A percentile compares a stretch with the other conserved stretches of the same genome.
Conservation (phyloP, 352 stramenopile species). For the Pythium pectinolyticum region DNA sequence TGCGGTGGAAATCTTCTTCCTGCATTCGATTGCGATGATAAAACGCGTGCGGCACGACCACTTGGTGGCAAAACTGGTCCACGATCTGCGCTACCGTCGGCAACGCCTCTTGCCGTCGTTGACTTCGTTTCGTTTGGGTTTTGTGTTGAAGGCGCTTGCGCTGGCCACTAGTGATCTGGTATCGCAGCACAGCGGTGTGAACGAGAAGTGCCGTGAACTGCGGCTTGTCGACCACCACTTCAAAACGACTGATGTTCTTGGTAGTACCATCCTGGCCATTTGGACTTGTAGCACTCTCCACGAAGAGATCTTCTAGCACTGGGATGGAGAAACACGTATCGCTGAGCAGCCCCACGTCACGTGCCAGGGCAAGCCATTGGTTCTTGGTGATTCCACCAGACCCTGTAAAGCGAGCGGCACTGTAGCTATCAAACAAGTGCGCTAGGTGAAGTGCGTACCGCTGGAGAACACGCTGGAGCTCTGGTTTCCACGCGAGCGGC, state of each 20-base stretch:
- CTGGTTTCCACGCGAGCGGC: constrained; percentile 6
- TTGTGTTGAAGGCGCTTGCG: neutral
- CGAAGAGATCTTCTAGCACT: constrained; percentile 6
- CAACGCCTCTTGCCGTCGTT: neutral
- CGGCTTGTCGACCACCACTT: neutral
- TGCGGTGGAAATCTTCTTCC: constrained; percentile 41
- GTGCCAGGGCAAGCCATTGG: constrained; percentile 38
- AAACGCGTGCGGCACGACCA: constrained; percentile 33
- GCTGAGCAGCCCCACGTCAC: constrained; percentile 27
- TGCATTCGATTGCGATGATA: constrained; percentile 11
- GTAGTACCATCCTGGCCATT: neutral
- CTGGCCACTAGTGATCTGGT: neutral
- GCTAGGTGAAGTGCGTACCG: constrained; percentile 42
- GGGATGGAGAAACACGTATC: neutral
- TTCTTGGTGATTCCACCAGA: constrained; percentile 9
- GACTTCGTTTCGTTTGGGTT: constrained; percentile 2
- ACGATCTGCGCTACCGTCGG: constrained; percentile 30
- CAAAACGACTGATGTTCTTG: neutral
- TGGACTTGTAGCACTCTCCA: neutral
- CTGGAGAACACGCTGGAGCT: constrained; percentile 42
- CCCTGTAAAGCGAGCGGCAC: constrained; percentile 22
- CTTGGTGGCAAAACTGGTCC: constrained; percentile 38
- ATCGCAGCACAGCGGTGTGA: neutral
- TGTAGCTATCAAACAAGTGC: constrained; percentile 48
- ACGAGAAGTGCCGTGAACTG: constrained; percentile 9